Percentiles rank a stretch among this genome's conserved stretches.
Conservation (phyloP, 495 filamentous ascomycete species). For the Neurospora intermedia region DNA sequence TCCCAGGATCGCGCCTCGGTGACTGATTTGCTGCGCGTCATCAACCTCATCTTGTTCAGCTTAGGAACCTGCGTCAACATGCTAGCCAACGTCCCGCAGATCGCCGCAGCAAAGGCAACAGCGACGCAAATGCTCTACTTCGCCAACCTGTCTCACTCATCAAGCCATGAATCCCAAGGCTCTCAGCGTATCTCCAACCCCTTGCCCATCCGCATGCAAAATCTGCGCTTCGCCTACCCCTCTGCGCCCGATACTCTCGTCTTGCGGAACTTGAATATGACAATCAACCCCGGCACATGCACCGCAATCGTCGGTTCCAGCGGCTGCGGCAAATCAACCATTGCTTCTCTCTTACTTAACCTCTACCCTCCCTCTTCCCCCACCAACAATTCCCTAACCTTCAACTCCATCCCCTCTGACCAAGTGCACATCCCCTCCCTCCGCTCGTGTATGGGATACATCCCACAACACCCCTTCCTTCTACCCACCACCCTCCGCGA, state of each 20-base stretch:
- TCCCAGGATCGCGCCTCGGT: conserved; percentile 32
- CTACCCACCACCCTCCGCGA: conserved; percentile 61
- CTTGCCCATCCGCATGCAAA: conserved; percentile 50
- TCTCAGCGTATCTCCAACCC: conserved; percentile 33
- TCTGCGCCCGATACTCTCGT: conserved; percentile 40
- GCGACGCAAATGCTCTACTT: conserved; percentile 68
- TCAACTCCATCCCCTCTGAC: conserved; percentile 44
- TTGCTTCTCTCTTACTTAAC: conserved; percentile 59
- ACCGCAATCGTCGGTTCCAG: conserved; percentile 74
- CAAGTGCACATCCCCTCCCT: conserved; percentile 43
- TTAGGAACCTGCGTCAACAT: conserved; percentile 60
- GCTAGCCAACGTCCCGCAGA: conserved; percentile 67
- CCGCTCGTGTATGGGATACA: conserved; percentile 58
- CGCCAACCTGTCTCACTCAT: conserved; percentile 36
- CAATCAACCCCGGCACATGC: conserved; percentile 45
- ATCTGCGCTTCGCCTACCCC: conserved; percentile 61
- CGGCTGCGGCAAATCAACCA: conserved; percentile 83
- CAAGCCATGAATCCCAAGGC: conserved; percentile 54
- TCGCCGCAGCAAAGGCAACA: conserved; percentile 58
- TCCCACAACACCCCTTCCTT: conserved; percentile 67
- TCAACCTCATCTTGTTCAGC: conserved; percentile 76
- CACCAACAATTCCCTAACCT: conserved; percentile 33
- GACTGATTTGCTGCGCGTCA: conserved; percentile 55
- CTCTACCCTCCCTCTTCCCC: conserved; percentile 9
- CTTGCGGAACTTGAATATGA: conserved; percentile 50